Base-by-base conservation (phyloP, 768 basidiomycete genomes). In the Lactarius deliciosus region DNA sequence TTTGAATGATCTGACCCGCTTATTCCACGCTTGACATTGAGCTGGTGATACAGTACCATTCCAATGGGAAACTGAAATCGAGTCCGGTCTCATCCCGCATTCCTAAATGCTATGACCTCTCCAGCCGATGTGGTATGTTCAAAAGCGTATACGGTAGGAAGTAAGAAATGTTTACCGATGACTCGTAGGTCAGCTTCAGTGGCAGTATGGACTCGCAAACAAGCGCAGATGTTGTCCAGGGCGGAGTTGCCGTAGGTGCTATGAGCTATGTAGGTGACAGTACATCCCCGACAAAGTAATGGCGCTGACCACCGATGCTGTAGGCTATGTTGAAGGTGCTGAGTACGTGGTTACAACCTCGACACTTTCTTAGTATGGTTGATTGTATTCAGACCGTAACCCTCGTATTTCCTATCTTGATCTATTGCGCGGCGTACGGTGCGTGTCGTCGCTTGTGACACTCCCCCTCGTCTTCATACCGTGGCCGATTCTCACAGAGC, bases 131-230 rank as follows among this genome's bases (percentile, higher is more conserved):
- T 89, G 16, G 92, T 94, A 73, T 68, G 90, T 82, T 10, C 30
- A 6, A 30, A 64, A 13, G 20, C 16, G 20, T 54, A 30, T 64
- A 41, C 56, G 2, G n/a, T 13, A 47, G 7, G 41, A 60, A 16
- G 6, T 40, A 61, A 22, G 22, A 11, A 53, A 53, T 9, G 18
- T 40, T 65, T 15, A 70, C 64, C 38, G 65, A 65, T 20, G 2
- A 8, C 32, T 62, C 53, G 47, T 63, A 92, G 90, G 89, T 92
- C n/a, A 88, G 87, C n/a, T 92, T 86, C 83, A 89, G 88, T 73
- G 91, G 89, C 32, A 91, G 90, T 75, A 89, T 89, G 69, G 91
- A 92, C 74, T 81, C 85, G 18, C 89, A 92, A 74, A 92, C 89
- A n/a, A 91, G 90, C 70, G 90, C 90, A 20, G 91, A 92, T 72